Conservation (phyloP, 108 stramenopile genomes). For the Aurantiochytrium sp. region DNA sequence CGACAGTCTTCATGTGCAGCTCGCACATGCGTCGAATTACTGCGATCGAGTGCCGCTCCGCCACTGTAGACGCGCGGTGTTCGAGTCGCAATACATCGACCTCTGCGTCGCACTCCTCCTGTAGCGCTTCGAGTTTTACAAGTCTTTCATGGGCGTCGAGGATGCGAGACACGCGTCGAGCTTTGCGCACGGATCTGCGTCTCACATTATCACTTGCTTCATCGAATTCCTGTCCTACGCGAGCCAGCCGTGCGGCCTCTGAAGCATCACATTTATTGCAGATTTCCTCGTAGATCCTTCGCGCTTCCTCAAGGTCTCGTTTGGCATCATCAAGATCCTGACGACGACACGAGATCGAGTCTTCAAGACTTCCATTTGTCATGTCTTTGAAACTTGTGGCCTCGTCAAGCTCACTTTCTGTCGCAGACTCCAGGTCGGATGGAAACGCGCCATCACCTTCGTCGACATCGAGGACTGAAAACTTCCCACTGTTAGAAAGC, state of each 20-base stretch:
- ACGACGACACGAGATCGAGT: not conserved
- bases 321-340: not conserved
- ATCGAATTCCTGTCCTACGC: not conserved
- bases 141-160: not conserved
- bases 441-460: no score
- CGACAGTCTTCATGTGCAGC: not conserved
- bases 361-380: not conserved
- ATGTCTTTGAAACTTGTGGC: not conserved
- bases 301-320: not conserved
- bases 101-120: not conserved
- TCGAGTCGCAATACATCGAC: not conserved
- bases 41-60: not conserved
- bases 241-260: not conserved
- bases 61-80: not conserved
- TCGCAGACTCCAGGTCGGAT: no score
- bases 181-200: not conserved
- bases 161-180: not conserved
- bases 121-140: not conserved
- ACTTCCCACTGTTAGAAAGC: no score
- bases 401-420: no score
- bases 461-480: no score
- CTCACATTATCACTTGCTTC: not conserved
- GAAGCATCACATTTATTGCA: not conserved
- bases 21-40: not conserved
- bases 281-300: not conserved